Base-by-base conservation (phyloP, 2,329 filamentous ascomycete genomes). In the Phialemoniopsis sp. region DNA sequence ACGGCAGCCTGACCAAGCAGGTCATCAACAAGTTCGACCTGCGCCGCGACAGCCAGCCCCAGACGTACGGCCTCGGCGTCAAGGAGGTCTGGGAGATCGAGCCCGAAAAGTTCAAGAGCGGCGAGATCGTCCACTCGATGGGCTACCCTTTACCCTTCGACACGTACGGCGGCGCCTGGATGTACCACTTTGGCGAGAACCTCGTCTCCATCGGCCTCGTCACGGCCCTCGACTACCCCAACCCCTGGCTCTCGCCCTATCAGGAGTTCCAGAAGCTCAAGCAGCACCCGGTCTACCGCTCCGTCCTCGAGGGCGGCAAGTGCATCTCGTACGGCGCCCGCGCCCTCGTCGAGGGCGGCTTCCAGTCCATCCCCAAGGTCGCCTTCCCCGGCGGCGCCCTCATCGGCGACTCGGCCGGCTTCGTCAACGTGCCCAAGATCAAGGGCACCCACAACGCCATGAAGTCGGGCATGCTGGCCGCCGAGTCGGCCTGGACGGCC, bases 131-230 rank as follows among this genome's bases (percentile, higher is more conserved):
- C 4, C 93, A 98, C 68, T 87, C 89, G 5, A 80, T 98, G 82
- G 93, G 93, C 15, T 97, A 95, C 56, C 93, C 93, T 15, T 67
- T 98, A 33, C 80, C 89, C 13, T 80, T 75, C 52, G 85, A 97
- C 58, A 93, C 90, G 8, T 98, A 98, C 59, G 93, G 93, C 50
- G 93, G 93, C 49, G 89, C 87, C n/a, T 98, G 89, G 83, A 90
- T 98, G 87, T 98, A 98, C 58, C 93, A 98, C 64, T 98, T 97
- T 63, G 93, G 90, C 29, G 91, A 98, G 53, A 98, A 97, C 64
- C 78, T 97, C 53, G 91, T 98, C 44, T 89, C 83, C 50, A 74
- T 98, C 40, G 93, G 93, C 17, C 73, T 97, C 14, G 93, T 98
- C 10, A 87, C 94, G 29, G 90, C 90, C 17, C 76, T 98, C 39